Conservation (phyloP, 2,329 filamentous ascomycete genomes). For the Elsinoe necatrix region DNA sequence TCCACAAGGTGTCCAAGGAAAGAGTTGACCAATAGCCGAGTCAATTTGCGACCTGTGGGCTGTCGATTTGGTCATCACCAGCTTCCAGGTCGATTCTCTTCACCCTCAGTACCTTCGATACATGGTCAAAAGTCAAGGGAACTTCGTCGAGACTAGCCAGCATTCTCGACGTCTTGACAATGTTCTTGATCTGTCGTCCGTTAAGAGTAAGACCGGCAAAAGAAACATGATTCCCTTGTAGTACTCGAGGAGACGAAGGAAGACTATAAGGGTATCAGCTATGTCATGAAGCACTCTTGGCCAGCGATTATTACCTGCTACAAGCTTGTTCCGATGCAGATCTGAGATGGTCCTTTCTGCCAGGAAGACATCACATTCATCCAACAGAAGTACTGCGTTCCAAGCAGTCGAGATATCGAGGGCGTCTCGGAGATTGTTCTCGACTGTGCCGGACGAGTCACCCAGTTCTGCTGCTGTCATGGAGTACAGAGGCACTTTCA, state of each 20-base stretch:
- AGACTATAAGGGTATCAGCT: neutral
- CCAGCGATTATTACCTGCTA: conserved; percentile 25
- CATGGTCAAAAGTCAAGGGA: neutral
- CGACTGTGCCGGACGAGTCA: conserved; percentile 16
- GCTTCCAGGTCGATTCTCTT: neutral
- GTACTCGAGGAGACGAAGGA: conserved; percentile 23
- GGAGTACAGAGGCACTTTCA: conserved; percentile 36
- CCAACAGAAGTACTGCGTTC: conserved; percentile 47
- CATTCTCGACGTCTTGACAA: neutral
- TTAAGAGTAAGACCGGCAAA: neutral
- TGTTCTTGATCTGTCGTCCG: neutral
- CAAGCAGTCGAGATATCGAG: conserved; percentile 45
- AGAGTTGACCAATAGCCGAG: no score
- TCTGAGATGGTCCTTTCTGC: conserved; percentile 35
- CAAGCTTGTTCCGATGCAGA: conserved; percentile 29
- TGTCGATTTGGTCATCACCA: neutral
- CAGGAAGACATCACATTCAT: conserved; percentile 55
- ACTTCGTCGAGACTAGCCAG: neutral
- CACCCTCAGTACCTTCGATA: neutral
- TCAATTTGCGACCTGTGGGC: neutral
- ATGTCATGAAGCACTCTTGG: neutral
- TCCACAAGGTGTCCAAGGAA: no score
- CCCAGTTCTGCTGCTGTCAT: conserved; percentile 21
- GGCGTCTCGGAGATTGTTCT: conserved; percentile 18
- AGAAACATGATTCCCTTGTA: conserved; percentile 24